phyloP scores from a whole-genome alignment of 345 rosid genomes.

The Murraya koenigii region DNA sequence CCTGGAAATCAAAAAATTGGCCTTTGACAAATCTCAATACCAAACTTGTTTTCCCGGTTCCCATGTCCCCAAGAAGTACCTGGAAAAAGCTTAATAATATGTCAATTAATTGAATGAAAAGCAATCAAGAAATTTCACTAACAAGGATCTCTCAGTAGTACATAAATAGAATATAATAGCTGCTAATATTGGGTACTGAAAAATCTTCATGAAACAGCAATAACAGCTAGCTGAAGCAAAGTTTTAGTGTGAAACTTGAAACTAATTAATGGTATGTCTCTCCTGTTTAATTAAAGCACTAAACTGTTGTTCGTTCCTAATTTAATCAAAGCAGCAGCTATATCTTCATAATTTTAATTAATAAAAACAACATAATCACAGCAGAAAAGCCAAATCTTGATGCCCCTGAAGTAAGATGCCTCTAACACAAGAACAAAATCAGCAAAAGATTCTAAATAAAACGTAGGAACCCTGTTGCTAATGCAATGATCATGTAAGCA shows the following conservation, averaged over 20 bases:
- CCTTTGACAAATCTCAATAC: conserved; percentile 76
- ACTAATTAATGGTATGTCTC: neutral
- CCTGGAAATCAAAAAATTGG: conserved; percentile 75
- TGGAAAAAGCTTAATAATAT: conserved; percentile 19
- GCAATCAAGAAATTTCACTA: neutral
- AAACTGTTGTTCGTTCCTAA: neutral
- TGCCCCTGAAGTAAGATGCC: neutral
- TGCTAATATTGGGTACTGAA: neutral
- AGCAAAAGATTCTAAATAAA: neutral
- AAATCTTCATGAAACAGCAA: neutral
- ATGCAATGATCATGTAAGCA: neutral
- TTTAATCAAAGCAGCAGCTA: neutral
- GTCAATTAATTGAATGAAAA: neutral
- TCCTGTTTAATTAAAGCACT: neutral
- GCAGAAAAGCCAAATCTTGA: neutral
- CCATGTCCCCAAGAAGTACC: conserved; percentile 89
- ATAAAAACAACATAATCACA: neutral
- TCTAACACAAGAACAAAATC: neutral
- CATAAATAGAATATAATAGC: neutral
- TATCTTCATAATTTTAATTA: neutral
- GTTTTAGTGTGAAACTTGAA: neutral
- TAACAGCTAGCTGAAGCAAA: neutral
- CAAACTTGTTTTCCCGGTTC: conserved; percentile 78
- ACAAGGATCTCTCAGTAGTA: neutral
- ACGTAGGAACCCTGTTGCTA: neutral